Evolutionary conservation across 2,329 filamentous ascomycete genomes (phyloP).

Genomic region (Fusarium fracticaudum): DNA sequence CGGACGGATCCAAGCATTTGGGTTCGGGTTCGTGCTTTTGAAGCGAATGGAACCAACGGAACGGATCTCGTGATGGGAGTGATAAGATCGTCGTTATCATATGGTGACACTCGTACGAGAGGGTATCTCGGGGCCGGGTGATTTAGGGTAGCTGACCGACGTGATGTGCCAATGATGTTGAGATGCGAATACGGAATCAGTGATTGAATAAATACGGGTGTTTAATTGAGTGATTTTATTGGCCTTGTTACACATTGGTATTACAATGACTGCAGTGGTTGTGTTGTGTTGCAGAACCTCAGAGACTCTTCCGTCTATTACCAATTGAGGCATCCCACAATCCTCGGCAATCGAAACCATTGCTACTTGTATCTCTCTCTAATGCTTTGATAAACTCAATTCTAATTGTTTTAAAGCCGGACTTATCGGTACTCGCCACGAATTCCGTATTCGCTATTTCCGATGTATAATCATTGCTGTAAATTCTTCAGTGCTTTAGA

Average conservation of each 20-base stretch:
- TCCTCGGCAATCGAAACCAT: rapidly evolving
- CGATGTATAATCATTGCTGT: neutral
- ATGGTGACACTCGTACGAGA: neutral
- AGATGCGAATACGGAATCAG: neutral
- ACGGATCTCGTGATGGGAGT: neutral
- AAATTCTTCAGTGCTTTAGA: neutral
- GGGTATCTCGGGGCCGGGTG: neutral
- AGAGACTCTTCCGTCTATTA: neutral
- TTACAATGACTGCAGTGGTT: neutral
- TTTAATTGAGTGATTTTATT: neutral
- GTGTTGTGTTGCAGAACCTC: neutral
- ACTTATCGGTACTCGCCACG: constrained; percentile 10
- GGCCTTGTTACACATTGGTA: neutral
- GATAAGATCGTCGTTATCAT: neutral
- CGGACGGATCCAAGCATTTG: neutral
- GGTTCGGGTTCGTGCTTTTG: constrained; percentile 23
- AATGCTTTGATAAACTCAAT: neutral
- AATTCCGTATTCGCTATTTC: neutral
- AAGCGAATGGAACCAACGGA: constrained; percentile 4
- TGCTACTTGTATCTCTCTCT: neutral
- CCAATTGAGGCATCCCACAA: neutral
- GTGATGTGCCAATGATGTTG: rapidly evolving
- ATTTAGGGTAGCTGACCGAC: neutral
- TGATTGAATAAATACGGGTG: neutral
- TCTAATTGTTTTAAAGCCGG: neutral